phyloP scores from a whole-genome alignment of 1,284 basidiomycete species.

The Rhodotorula sp. region DNA sequence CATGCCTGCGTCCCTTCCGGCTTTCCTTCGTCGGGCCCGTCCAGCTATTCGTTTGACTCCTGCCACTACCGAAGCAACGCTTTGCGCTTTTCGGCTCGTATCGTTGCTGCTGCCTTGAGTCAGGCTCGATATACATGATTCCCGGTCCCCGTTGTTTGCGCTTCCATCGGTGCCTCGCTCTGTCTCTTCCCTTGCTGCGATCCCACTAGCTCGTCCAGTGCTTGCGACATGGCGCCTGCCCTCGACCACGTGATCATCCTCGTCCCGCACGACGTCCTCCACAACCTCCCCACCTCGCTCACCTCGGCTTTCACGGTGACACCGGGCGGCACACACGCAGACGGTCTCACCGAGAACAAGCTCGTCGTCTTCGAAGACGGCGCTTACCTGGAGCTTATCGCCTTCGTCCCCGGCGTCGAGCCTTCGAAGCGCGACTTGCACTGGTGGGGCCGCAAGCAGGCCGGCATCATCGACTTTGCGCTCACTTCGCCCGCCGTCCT shows the following conservation, averaged over 20 bases:
- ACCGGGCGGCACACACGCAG: slow-evolving; percentile 21
- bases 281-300: slow-evolving; percentile 4
- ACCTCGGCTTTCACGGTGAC: slow-evolving; percentile 12
- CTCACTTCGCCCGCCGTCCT: slow-evolving; percentile 6
- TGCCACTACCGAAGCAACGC: too few relatives aligned
- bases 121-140: too few relatives aligned
- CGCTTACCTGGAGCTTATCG: slow-evolving; percentile 25
- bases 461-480: slow-evolving; percentile 27
- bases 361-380: slow-evolving; percentile 27
- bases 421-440: neutral
- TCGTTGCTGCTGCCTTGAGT: too few relatives aligned
- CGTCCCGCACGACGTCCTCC: slow-evolving; percentile 2
- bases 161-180: too few relatives aligned
- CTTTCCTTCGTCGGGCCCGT: too few relatives aligned
- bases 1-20: too few relatives aligned
- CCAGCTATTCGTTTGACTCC: too few relatives aligned
- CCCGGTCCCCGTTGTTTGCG: too few relatives aligned
- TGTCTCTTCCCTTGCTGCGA: neutral
- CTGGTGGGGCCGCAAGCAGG: slow-evolving; percentile 23
- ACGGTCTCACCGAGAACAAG: slow-evolving; percentile 27
- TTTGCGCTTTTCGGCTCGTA: too few relatives aligned
- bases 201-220: neutral
- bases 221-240: neutral
- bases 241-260: slow-evolving; percentile 32
- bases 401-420: slow-evolving; percentile 10